A percentile compares a stretch with the other conserved stretches of the same genome.
phyloP scores from a whole-genome alignment of 2,329 filamentous ascomycete species.

The Clathrospora elynae region DNA sequence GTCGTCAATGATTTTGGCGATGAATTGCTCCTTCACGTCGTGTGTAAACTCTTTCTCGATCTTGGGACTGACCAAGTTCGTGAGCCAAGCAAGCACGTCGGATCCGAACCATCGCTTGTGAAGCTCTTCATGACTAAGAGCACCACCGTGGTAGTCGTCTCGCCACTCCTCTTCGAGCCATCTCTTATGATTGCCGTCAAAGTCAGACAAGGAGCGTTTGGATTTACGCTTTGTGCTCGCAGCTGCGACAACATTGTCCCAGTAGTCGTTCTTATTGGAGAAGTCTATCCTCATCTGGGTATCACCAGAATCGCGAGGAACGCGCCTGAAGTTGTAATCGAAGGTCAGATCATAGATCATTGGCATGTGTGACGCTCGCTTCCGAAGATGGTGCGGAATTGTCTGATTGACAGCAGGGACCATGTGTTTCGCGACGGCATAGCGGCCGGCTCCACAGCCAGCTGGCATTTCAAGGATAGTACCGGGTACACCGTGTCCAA shows the following conservation, averaged over 20 bases:
- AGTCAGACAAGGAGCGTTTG: conserved; percentile 39
- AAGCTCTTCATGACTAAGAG: conserved; percentile 34
- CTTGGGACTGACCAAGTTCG: conserved; percentile 9
- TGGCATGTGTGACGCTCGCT: neutral
- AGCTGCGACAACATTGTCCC: conserved; percentile 20
- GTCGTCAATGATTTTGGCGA: conserved; percentile 15
- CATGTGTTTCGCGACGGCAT: conserved; percentile 48
- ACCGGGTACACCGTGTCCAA: conserved; percentile 45
- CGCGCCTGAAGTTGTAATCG: conserved; percentile 17
- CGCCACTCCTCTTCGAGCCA: conserved; percentile 51
- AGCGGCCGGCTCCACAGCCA: conserved; percentile 49
- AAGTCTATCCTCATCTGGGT: conserved; percentile 21
- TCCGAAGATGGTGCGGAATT: conserved; percentile 27
- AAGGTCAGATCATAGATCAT: conserved; percentile 19
- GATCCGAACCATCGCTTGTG: conserved; percentile 49
- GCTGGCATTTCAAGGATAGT: conserved; percentile 52
- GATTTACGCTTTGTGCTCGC: conserved; percentile 26
- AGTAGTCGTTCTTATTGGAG: conserved; percentile 16
- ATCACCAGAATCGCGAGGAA: conserved; percentile 9
- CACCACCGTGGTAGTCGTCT: conserved; percentile 41
- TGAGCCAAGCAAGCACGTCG: conserved; percentile 32
- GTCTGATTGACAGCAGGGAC: conserved; percentile 24
- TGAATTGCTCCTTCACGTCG: conserved; percentile 10
- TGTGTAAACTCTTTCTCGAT: conserved; percentile 15
- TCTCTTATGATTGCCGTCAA: conserved; percentile 39